Base-by-base conservation (phyloP, 108 stramenopile genomes). In the Chaetoceros tenuissimus region DNA sequence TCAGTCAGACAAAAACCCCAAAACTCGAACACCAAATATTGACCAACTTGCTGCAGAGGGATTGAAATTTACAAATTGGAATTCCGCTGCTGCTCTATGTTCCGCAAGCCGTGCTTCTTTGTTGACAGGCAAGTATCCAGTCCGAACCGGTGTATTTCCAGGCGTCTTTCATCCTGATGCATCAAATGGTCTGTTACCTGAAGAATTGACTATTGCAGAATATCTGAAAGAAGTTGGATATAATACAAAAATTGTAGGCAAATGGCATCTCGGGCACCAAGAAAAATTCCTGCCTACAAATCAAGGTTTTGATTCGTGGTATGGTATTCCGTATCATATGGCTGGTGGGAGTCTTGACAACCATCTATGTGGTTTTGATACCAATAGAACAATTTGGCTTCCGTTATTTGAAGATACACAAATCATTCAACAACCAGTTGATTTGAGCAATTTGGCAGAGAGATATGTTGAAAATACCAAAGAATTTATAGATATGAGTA, bases 281-380 rank as follows among this genome's bases (percentile, higher is more conserved):
- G 56, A 58, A 24, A 66, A 53, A 8, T 80, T 59, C 58, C 57
- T 85, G 18, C 89, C 84, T 18, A 78, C 80, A 10, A 67, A 83
- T 21, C 81, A 79, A 51, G 89, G 89, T 7, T 91, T 91, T 63
- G 89, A 91, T 51, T 56, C 65, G 26, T 89, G 77, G 82, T 66
- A 83, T 43, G 88, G 88, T 22, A 78, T 88, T 47, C 82, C 82
- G 16, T 84, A 81, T 55, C 80, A 85, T 54, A 81, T 81, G 78
- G 69, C 71, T 53, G 84, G 84, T 19, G 84, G 84, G 21, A 67
- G 64, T 45, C 24, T 85, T 18, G 80, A 85, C 31, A 54, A 66
- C 24, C 84, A 85, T 59, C 49, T 72, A 29, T 85, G 84, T 46
- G 45, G 44, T n/a, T 44, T 18, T 19, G 75, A 77, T 58, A 31